phyloP scores from a whole-genome alignment of 345 rosid species.

The Linum tenue region DNA sequence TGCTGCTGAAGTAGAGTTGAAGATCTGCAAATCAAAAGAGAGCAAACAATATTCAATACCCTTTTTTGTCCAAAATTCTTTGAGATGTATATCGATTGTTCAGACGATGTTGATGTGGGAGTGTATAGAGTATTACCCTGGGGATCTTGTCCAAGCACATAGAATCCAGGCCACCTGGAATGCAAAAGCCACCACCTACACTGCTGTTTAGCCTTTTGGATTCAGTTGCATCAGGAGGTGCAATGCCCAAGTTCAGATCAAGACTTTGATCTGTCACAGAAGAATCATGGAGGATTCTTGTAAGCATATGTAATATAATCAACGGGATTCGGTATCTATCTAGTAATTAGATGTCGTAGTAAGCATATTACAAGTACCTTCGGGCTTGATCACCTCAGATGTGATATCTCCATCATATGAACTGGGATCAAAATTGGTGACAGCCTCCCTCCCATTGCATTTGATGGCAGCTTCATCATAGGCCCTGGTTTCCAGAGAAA shows the following conservation, averaged over 20 bases:
- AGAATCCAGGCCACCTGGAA: constrained; percentile 13
- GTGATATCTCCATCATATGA: constrained; percentile 41
- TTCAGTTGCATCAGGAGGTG: constrained; percentile 27
- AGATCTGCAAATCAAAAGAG: constrained; percentile 18
- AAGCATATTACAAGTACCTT: constrained; percentile 20
- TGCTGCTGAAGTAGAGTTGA: constrained; percentile 21
- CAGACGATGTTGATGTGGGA: background rate
- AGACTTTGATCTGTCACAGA: constrained; percentile 33
- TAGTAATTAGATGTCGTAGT: background rate
- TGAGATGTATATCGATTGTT: background rate
- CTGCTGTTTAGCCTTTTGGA: constrained; percentile 16
- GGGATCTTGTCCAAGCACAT: constrained; percentile 18
- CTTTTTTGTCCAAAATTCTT: too few relatives aligned
- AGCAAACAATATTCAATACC: too few relatives aligned
- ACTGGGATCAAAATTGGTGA: constrained; percentile 80
- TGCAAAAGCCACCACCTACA: constrained; percentile 3
- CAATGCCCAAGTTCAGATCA: constrained; percentile 55
- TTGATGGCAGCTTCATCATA: constrained; percentile 92
- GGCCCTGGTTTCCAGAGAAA: constrained; percentile 43
- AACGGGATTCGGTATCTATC: background rate
- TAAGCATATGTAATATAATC: background rate
- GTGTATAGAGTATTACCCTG: constrained; percentile 17
- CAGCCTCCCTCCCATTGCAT: constrained; percentile 83
- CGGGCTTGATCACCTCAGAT: constrained; percentile 15
- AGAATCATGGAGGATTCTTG: background rate